These are phyloP conservation scores for Cutaneotrichosporon sp. DNA, from an alignment of 1,284 basidiomycete species.

Conservation along the genomic window DNA sequence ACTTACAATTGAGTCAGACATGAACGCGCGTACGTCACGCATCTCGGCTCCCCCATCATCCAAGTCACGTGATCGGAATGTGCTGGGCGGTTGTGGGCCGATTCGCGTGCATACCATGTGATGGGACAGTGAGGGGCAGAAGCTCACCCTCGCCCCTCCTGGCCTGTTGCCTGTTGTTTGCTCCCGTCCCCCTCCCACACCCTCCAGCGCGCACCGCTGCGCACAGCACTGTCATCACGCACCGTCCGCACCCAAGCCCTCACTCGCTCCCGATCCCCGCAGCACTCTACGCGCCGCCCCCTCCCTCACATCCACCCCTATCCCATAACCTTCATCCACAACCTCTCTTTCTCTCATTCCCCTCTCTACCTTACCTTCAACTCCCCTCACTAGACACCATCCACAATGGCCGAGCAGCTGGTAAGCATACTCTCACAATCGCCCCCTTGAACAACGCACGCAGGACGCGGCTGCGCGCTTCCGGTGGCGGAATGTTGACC, in stretches of 20 bases:
- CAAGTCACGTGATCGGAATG: neutral
- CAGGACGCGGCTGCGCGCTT: neutral
- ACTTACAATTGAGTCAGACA: neutral
- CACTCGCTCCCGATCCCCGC: neutral
- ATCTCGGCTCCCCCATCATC: neutral
- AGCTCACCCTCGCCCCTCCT: too few relatives aligned
- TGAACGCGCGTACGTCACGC: neutral
- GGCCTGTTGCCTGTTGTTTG: too few relatives aligned
- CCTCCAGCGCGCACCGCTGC: too few relatives aligned
- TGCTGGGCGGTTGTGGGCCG: neutral
- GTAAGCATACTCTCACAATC: slow-evolving; percentile 55
- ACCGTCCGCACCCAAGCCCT: neutral
- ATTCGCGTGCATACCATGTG: too few relatives aligned
- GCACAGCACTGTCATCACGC: too few relatives aligned
- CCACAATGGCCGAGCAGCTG: slow-evolving; percentile 67
- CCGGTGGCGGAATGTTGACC: neutral
- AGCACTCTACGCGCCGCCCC: neutral
- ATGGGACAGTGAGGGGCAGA: too few relatives aligned
- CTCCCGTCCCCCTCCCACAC: too few relatives aligned
- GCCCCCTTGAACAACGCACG: neutral
- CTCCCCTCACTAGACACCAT: slow-evolving; percentile 7
- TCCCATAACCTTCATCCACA: neutral
- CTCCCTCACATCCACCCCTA: neutral
- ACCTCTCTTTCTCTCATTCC: slow-evolving; percentile 1
- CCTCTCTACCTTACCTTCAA: slow-evolving; percentile 9